Evolutionary conservation across 176 grass and related monocot genomes (phyloP), one percentile per base, ranked within the genome.

Genomic region (Hsuehochloa calcarea): DNA sequence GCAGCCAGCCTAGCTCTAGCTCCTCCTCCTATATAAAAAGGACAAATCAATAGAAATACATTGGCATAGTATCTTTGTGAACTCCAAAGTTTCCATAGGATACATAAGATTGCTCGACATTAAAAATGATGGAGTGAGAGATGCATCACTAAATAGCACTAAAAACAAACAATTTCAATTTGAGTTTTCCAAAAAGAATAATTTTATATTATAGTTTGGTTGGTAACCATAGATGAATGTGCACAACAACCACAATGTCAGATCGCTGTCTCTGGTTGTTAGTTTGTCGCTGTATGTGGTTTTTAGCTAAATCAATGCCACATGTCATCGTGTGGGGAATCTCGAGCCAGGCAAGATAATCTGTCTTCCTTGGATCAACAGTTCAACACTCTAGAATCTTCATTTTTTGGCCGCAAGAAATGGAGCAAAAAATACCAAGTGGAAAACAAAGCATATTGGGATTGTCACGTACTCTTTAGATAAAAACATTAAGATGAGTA

Each of bases 221-320:
- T 70, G 65, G 55, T 72, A 27, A 59, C 38, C 37, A 37, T 78
- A 35, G 72, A 90, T 78, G 31, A 77, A 20, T 77, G 35, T 65
- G 83, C 78, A 64, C 55, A 87, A 60, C 74, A 74, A 83, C 84
- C 74, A 3, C 26, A 23, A 47, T 29, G 20, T 79, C 46, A 58
- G 29, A 72, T 83, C 65, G 7, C 0, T 76, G 78, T 45, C 65
- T 27, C 23, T 47, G n/a, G 79, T 82, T 59, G 81, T 44, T 85
- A 34, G 10, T 43, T 20, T 65, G 73, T 83, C 84, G 29, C 74
- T 72, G 39, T 40, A 40, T 1, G 10, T n/a, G 65, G 25, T 64
- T 63, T 77, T 19, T 44, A 35, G 78, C 51, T 45, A 26, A 49
- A 55, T 77, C 54, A 72, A 66, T 59, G 72, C 56, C 54, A 78